Evolutionary conservation across 345 rosid species (phyloP), one percentile per base, ranked within the genome.

Genomic region (Camelina neglecta): DNA sequence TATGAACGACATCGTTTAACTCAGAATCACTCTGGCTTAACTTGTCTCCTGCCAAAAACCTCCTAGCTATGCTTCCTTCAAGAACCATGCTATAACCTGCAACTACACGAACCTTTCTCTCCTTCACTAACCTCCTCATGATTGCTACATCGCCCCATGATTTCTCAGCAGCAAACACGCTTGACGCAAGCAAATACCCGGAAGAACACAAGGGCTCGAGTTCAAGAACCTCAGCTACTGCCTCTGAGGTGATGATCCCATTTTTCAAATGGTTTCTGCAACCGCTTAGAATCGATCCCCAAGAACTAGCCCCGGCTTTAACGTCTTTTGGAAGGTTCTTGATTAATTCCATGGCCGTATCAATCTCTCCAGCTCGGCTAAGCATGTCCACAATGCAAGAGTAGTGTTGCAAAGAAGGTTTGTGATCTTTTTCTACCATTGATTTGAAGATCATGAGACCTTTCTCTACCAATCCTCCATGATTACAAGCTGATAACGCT

Each of bases 381-480:
- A 92, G 80, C 92, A 92, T 84, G 87, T 90, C 92, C 1, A 86
- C 84, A 36, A 85, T 39, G 60, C 96, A 87, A 0, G 96, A 84
- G 76, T 84, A 92, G 65, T 92, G 97, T 44, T 88, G 89, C 56
- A 75, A 57, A 2, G 58, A 79, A 8, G 84, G 93, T 29, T 77
- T 78, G 1, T 65, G 77, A 65, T 60, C 35, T 7, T 74, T 65
- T 55, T 73, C 67, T 51, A 79, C 62, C 92, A 92, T 86, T 62
- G 90, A 86, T 75, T 80, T 75, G 71, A 92, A 84, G 65, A 90
- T 48, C 42, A 77, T 50, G 42, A 92, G 80, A 75, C 93, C 97
- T 69, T 88, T 75, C 11, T 79, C 75, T 0, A 92, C 59, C 75
- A 92, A 75, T 38, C 97, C 96, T 0, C 89, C 86, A 56, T 92